A percentile compares a stretch with the other conserved stretches of the same genome.
phyloP scores from a whole-genome alignment of 768 basidiomycete species.

The Lactifluus hygrophoroides region DNA sequence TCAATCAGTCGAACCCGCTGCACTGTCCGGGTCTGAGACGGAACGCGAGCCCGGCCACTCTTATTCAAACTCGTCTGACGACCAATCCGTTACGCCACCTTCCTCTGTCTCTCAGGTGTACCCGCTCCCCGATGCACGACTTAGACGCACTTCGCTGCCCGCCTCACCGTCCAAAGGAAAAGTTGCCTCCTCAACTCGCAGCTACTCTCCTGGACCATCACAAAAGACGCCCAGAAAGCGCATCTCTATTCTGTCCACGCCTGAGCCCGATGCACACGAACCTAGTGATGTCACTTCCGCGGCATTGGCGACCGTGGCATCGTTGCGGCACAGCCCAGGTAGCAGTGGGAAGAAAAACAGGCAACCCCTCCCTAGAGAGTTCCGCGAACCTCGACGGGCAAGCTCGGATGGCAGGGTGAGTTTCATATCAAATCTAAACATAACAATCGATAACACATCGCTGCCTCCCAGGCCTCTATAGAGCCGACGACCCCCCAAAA shows the following conservation, averaged over 20 bases:
- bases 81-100: constrained; percentile 32
- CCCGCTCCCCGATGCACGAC: constrained; percentile 27
- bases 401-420: constrained; percentile 38
- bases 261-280: constrained; percentile 21
- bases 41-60: constrained; percentile 51
- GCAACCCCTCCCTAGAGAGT: constrained; percentile 46
- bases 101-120: constrained; percentile 22
- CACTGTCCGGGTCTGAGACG: constrained; percentile 69
- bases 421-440: neutral
- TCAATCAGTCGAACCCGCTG: constrained; percentile 23
- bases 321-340: constrained; percentile 44
- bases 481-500: constrained; percentile 21
- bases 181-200: constrained; percentile 19
- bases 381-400: constrained; percentile 31
- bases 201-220: constrained; percentile 33
- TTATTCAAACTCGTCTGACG: constrained; percentile 30
- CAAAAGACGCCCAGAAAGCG: constrained; percentile 36
- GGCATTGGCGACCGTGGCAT: constrained; percentile 54
- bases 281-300: constrained; percentile 41
- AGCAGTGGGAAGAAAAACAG: constrained; percentile 32
- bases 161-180: constrained; percentile 33
- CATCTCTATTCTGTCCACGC: constrained; percentile 30
- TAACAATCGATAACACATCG: neutral
- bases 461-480: constrained; percentile 5
- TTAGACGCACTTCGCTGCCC: constrained; percentile 42